Conservation (phyloP, 768 basidiomycete species). For the Lactarius psammicola region DNA sequence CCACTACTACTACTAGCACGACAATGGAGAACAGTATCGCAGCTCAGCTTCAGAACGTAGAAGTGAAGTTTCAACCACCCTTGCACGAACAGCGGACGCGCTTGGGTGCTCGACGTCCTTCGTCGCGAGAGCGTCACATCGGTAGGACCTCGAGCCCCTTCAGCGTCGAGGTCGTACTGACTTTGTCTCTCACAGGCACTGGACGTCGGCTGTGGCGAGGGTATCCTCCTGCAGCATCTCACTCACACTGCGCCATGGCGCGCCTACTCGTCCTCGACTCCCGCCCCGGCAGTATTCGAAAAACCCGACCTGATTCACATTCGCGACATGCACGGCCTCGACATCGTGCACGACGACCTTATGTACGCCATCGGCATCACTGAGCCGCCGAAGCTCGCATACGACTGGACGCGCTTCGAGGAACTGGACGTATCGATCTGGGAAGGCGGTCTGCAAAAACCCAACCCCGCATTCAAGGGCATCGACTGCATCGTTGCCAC, state of each 20-base stretch:
- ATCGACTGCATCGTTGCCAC: conserved; percentile 72
- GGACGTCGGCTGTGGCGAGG: conserved; percentile 85
- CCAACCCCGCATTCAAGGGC: conserved; percentile 64
- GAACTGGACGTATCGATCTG: conserved; percentile 63
- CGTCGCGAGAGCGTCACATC: conserved; percentile 54
- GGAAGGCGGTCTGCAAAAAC: conserved; percentile 67
- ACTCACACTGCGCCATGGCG: conserved; percentile 76
- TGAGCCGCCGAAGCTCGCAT: conserved; percentile 38
- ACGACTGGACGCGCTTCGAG: conserved; percentile 57
- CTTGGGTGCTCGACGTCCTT: conserved; percentile 67
- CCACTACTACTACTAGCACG: background rate
- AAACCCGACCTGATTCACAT: conserved; percentile 51
- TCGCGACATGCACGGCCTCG: conserved; percentile 62
- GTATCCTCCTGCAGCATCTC: conserved; percentile 65
- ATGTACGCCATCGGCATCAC: conserved; percentile 50
- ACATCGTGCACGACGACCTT: conserved; percentile 57
- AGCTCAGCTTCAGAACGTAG: background rate
- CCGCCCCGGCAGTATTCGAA: conserved; percentile 14
- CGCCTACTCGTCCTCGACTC: conserved; percentile 35
- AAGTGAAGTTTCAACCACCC: conserved; percentile 67
- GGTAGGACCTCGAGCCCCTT: conserved; percentile 35
- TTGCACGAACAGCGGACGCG: conserved; percentile 64
- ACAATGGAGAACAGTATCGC: conserved; percentile 5
- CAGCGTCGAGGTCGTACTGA: conserved; percentile 5
- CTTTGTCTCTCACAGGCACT: conserved; percentile 50